phyloP scores from a whole-genome alignment of 495 filamentous ascomycete species.

The Penicillium antarcticum region DNA sequence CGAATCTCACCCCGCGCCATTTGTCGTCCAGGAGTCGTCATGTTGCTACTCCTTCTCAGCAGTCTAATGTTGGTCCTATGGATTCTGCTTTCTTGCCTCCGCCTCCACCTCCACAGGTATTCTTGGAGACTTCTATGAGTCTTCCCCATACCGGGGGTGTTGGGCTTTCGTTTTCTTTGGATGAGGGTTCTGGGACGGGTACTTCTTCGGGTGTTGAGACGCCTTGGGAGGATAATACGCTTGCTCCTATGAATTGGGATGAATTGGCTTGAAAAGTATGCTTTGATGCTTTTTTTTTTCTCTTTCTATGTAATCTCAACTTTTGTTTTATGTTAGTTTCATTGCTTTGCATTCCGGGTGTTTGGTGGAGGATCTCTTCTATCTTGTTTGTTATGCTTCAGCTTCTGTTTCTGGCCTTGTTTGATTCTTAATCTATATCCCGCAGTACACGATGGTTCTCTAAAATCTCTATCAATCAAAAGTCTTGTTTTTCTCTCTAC shows the following conservation, averaged over 20 bases:
- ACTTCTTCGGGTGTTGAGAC: conserved; percentile 17
- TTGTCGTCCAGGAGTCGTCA: conserved; percentile 14
- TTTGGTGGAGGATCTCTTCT: neutral
- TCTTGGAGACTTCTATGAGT: conserved; percentile 18
- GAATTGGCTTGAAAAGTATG: conserved; percentile 25
- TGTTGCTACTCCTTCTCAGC: conserved; percentile 11
- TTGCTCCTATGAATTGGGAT: conserved; percentile 46
- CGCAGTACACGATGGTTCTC: conserved; percentile 27
- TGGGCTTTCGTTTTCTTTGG: conserved; percentile 32
- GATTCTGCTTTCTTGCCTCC: conserved; percentile 32
- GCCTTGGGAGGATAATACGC: conserved; percentile 41
- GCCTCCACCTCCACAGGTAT: conserved; percentile 28
- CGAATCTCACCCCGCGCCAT: neutral
- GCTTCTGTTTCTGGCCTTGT: neutral
- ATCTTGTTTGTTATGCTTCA: neutral
- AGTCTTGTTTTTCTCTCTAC: neutral
- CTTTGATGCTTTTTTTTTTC: neutral
- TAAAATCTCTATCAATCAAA: conserved; percentile 3
- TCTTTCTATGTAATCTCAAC: neutral
- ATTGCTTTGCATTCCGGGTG: conserved; percentile 3
- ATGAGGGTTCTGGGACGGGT: conserved; percentile 24
- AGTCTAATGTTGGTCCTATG: conserved; percentile 14
- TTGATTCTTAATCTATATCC: conserved; percentile 21
- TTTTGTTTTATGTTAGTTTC: neutral
- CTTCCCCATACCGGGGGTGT: conserved; percentile 11